Conservation (phyloP, 1,139 yeast genomes). For the Pneumocystis carinii region DNA sequence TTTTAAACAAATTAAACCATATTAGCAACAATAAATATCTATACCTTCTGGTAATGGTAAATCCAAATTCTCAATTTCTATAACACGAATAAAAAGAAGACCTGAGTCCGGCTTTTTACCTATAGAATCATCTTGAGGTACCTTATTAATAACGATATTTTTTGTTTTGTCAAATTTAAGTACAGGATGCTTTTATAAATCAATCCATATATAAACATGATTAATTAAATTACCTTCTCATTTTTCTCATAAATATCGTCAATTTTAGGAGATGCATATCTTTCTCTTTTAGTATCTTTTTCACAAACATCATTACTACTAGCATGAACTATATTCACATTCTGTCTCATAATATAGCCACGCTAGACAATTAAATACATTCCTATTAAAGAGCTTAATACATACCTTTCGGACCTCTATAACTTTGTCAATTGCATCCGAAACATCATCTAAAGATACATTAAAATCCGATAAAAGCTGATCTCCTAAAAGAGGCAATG, state of each 20-base stretch:
- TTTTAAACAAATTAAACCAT: background rate
- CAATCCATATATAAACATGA: background rate
- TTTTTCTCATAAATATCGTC: background rate
- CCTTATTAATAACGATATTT: background rate
- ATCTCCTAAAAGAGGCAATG: slow-evolving; percentile 3
- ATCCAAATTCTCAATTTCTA: background rate
- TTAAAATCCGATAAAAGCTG: slow-evolving; percentile 7
- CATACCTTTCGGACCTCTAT: background rate
- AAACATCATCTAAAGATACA: slow-evolving; percentile 1
- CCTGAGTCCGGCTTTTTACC: background rate
- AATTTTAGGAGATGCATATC: background rate
- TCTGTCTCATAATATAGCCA: slow-evolving; percentile 10
- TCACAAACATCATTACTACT: background rate
- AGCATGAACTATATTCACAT: slow-evolving; percentile 11
- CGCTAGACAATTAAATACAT: background rate
- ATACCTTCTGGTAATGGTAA: background rate
- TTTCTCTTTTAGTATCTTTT: background rate
- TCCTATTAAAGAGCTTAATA: background rate
- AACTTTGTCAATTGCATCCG: background rate
- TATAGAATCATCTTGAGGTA: background rate
- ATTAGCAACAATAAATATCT: background rate
- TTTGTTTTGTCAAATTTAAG: background rate
- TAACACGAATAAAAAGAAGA: background rate
- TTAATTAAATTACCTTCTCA: background rate
- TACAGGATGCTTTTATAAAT: background rate